These are phyloP conservation scores for Metarhizium brunneum DNA, from an alignment of 2,329 filamentous ascomycete genomes.

Conservation along the genomic window DNA sequence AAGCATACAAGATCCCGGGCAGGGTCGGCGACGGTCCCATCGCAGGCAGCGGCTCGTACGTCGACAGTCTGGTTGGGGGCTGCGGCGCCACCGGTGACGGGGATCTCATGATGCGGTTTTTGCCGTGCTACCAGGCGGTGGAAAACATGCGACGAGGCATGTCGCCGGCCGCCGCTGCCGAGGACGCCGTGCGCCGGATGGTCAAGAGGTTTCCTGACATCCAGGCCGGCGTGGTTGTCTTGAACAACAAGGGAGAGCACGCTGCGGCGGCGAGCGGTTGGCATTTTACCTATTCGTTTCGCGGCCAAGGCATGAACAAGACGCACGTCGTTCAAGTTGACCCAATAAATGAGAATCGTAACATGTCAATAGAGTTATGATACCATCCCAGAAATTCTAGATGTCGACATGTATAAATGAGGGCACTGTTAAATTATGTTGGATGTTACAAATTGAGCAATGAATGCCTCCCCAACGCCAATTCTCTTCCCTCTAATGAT, in stretches of 20 bases:
- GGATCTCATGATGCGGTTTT: slow-evolving; percentile 47
- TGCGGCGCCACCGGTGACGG: slow-evolving; percentile 49
- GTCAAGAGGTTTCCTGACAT: slow-evolving; percentile 35
- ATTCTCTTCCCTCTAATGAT: background rate
- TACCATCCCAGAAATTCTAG: background rate
- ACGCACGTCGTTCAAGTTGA: slow-evolving; percentile 34
- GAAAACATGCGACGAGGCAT: slow-evolving; percentile 42
- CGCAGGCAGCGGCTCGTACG: slow-evolving; percentile 44
- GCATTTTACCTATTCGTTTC: slow-evolving; percentile 44
- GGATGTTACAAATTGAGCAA: background rate
- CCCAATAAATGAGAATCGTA: background rate
- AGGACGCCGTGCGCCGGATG: slow-evolving; percentile 42
- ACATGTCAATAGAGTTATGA: background rate
- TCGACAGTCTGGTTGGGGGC: slow-evolving; percentile 42
- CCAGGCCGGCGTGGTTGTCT: slow-evolving; percentile 40
- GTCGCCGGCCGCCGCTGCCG: slow-evolving; percentile 36
- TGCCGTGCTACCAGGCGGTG: slow-evolving; percentile 49
- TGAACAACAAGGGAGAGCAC: slow-evolving; percentile 37
- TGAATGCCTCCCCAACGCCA: background rate
- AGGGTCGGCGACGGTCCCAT: slow-evolving; percentile 48
- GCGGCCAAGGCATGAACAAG: slow-evolving; percentile 36
- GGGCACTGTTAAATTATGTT: background rate
- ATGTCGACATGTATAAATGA: background rate
- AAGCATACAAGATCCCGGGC: slow-evolving; percentile 43
- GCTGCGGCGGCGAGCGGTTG: slow-evolving; percentile 43